Percentiles rank a stretch among this genome's conserved stretches.
Evolutionary conservation across 257 asterid species (phyloP).

Genomic region (Gentiana macrophylla): DNA sequence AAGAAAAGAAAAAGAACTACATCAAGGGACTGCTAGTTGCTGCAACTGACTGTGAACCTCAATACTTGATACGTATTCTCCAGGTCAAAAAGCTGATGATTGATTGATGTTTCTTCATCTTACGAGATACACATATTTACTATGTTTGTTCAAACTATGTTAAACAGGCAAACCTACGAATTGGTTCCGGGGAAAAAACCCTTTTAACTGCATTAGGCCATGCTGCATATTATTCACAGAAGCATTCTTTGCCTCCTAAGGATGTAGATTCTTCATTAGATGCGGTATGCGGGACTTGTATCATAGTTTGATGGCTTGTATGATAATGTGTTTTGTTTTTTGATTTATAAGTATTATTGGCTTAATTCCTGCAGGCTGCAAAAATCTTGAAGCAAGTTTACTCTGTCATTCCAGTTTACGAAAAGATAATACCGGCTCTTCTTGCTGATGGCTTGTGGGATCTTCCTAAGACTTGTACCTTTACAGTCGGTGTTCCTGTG

Average conservation of each 20-base stretch:
- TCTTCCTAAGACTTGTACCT: slow-evolving; percentile 65
- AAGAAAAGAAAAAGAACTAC: slow-evolving; percentile 80
- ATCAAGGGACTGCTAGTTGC: slow-evolving; percentile 85
- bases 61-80: slow-evolving; percentile 85
- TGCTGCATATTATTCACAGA: slow-evolving; percentile 64
- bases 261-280: slow-evolving; percentile 58
- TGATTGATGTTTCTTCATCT: slow-evolving; percentile 6
- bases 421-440: slow-evolving; percentile 71
- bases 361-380: slow-evolving; percentile 60
- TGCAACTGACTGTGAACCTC: slow-evolving; percentile 97
- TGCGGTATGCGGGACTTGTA: slow-evolving; percentile 33
- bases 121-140: slow-evolving; percentile 14
- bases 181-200: slow-evolving; percentile 90
- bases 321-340: background rate
- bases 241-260: slow-evolving; percentile 48
- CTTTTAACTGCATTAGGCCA: slow-evolving; percentile 81
- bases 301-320: too few species aligned
- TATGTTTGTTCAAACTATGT: slow-evolving; percentile 19
- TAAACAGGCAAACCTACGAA: slow-evolving; percentile 78
- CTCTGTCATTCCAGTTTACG: slow-evolving; percentile 88
- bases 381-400: slow-evolving; percentile 79
- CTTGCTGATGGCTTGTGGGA: slow-evolving; percentile 90
- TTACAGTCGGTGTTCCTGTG: slow-evolving; percentile 88
- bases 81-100: slow-evolving; percentile 39
- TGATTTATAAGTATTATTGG: slow-evolving; percentile 1